A percentile compares a stretch with the other conserved stretches of the same genome.
Conservation (phyloP, 169 alveolate species). For the Eimeria zaria region DNA sequence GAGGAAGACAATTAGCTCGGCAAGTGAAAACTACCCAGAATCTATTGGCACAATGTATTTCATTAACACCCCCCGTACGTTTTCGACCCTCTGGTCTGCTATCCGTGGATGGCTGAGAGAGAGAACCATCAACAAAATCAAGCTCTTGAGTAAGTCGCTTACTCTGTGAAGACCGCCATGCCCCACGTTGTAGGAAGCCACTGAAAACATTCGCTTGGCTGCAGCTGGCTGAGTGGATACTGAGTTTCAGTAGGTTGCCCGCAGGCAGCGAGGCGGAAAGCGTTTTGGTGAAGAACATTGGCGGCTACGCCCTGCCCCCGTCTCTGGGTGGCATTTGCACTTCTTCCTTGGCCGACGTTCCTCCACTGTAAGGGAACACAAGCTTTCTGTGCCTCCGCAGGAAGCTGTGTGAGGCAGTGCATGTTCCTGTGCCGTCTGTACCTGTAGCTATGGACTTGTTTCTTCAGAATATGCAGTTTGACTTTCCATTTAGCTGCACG, state of each 20-base stretch:
- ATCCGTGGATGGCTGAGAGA: constrained; percentile 81
- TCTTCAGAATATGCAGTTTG: background rate
- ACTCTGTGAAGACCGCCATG: background rate
- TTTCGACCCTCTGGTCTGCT: constrained; percentile 78
- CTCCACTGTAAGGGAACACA: constrained; percentile 33
- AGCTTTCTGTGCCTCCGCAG: background rate
- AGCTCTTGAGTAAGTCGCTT: constrained; percentile 47
- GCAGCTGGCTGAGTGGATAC: background rate
- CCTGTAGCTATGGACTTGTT: background rate
- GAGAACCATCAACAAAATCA: constrained; percentile 82
- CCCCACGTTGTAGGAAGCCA: background rate
- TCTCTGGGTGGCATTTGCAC: constrained; percentile 80
- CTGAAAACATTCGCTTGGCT: background rate
- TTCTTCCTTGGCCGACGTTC: constrained; percentile 52
- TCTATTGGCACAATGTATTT: constrained; percentile 76
- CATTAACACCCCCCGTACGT: constrained; percentile 82
- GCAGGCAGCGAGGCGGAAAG: constrained; percentile 70
- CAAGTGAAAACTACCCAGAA: constrained; percentile 84
- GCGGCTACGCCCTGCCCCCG: constrained; percentile 64
- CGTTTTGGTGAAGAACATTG: constrained; percentile 43
- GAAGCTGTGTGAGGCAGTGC: background rate
- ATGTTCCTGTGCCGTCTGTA: background rate
- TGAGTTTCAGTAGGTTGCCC: background rate
- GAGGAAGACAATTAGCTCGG: constrained; percentile 51
- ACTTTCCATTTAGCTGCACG: background rate